Evolutionary conservation across 768 basidiomycete species (phyloP).

Genomic region (Mrakia blollopis): DNA sequence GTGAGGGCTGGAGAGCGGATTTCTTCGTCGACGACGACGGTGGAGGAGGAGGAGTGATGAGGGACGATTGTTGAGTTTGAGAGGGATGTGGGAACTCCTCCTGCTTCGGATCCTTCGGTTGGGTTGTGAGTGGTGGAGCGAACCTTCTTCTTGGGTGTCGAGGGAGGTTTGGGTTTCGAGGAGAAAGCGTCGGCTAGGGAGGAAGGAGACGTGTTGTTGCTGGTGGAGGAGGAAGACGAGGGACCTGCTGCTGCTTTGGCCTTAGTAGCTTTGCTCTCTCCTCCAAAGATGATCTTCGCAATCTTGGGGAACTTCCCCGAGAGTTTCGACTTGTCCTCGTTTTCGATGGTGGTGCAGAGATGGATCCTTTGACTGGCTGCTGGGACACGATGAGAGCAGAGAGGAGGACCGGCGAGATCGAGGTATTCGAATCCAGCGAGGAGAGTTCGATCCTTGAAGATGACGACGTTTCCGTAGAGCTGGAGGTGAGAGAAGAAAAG

Average conservation of each 20-base stretch:
- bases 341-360: slow-evolving; percentile 38
- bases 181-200: neutral
- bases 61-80: neutral
- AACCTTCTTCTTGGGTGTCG: slow-evolving; percentile 15
- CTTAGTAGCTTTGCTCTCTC: slow-evolving; percentile 37
- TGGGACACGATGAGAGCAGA: slow-evolving; percentile 35
- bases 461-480: slow-evolving; percentile 41
- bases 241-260: neutral
- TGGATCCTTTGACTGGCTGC: neutral
- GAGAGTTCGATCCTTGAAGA: slow-evolving; percentile 41
- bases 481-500: slow-evolving; percentile 9
- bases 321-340: slow-evolving; percentile 40
- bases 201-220: neutral
- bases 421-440: slow-evolving; percentile 42
- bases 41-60: too few species aligned
- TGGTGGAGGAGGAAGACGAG: slow-evolving; percentile 1
- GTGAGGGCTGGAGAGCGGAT: slow-evolving; percentile 42
- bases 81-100: neutral
- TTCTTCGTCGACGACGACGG: neutral
- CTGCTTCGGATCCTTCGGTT: neutral
- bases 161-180: neutral
- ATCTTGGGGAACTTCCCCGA: slow-evolving; percentile 39
- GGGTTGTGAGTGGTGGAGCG: neutral
- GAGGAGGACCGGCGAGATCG: slow-evolving; percentile 41
- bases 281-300: slow-evolving; percentile 41